phyloP scores from a whole-genome alignment of 106 monocot genomes.

The Dioscorea dumetorum region DNA sequence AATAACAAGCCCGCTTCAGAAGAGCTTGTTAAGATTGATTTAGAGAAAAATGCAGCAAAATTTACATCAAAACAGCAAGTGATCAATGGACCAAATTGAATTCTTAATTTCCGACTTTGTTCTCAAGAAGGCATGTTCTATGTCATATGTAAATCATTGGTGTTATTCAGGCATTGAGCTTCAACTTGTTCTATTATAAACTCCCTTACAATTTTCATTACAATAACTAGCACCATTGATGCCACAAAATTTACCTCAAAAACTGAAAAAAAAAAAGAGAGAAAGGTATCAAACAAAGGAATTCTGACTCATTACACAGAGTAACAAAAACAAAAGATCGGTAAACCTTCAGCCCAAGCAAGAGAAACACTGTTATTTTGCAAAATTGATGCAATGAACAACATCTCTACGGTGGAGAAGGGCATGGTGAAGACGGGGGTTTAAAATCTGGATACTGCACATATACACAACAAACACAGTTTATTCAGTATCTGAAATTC shows the following conservation, averaged over 20 bases:
- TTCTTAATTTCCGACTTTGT: too few species aligned
- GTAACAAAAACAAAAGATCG: neutral
- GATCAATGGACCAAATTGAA: neutral
- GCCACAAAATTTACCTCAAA: neutral
- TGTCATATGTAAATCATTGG: too few species aligned
- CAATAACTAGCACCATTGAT: too few species aligned
- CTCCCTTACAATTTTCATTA: too few species aligned
- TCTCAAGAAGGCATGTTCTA: too few species aligned
- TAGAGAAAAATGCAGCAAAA: slow-evolving; percentile 18
- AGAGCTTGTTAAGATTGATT: slow-evolving; percentile 1
- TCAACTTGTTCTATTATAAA: too few species aligned
- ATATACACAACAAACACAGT: neutral
- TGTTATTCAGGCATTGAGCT: too few species aligned
- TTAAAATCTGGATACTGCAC: slow-evolving; percentile 46
- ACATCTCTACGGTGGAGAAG: slow-evolving; percentile 16
- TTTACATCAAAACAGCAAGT: neutral
- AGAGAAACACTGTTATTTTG: neutral
- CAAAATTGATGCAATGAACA: neutral
- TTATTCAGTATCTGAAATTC: neutral
- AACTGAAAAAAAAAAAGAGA: neutral
- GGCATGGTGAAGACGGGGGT: slow-evolving; percentile 37
- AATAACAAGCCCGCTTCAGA: slow-evolving; percentile 17
- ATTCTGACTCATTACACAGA: neutral
- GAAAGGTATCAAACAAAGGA: neutral
- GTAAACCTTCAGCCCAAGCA: neutral